phyloP scores from a whole-genome alignment of 345 rosid species.

The Hibiscus syriacus region DNA sequence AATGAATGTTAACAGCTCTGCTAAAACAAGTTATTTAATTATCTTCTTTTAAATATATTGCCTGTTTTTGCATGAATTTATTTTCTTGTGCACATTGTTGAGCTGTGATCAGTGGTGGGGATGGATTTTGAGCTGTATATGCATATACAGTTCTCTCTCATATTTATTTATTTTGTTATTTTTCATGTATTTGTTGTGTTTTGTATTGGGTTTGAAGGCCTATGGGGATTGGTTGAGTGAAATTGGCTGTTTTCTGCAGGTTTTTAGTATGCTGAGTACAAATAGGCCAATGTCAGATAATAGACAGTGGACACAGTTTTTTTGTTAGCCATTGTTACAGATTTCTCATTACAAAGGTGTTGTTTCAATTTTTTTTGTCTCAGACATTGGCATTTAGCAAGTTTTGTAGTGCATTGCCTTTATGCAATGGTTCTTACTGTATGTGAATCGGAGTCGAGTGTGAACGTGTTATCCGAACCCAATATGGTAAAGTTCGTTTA shows the following conservation, averaged over 20 bases:
- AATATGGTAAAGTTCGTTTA: not conserved
- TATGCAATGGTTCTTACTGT: not conserved
- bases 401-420: not conserved
- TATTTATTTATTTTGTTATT: constrained; percentile 20
- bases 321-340: not conserved
- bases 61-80: constrained; percentile 6
- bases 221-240: constrained; percentile 5
- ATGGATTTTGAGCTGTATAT: constrained; percentile 12
- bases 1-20: constrained; percentile 10
- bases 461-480: not conserved
- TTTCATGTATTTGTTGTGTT: constrained; percentile 12
- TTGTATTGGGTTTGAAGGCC: constrained; percentile 9
- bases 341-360: constrained; percentile 12
- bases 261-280: constrained; percentile 4
- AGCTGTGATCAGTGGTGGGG: constrained; percentile 19
- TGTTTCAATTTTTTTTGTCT: constrained; percentile 21
- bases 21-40: not conserved
- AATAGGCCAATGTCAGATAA: constrained; percentile 15
- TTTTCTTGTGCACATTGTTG: constrained; percentile 8
- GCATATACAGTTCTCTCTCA: not conserved
- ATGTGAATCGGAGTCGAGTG: not conserved
- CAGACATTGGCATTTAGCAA: constrained; percentile 17
- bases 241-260: constrained; percentile 23
- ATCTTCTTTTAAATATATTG: not conserved
- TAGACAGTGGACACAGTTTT: not conserved